A percentile compares a stretch with the other conserved stretches of the same genome.
These are phyloP conservation scores for Fraxinus quadrangulata DNA, from an alignment of 257 asterid species.

Conservation along the genomic window DNA sequence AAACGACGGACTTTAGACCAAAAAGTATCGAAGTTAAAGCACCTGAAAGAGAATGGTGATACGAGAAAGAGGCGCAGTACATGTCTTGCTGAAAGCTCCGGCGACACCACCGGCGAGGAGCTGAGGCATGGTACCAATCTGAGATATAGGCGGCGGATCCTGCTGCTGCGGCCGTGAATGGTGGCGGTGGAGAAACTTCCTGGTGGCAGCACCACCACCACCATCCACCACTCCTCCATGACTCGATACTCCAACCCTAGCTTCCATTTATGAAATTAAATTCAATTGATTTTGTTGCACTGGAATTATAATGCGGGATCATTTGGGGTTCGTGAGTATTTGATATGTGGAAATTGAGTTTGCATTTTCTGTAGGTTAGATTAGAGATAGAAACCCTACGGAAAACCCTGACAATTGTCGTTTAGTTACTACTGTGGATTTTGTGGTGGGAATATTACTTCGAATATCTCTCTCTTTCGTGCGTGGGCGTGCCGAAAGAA, in stretches of 20 bases:
- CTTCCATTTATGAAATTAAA: constrained; percentile 48
- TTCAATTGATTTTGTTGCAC: background rate
- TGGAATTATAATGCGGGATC: background rate
- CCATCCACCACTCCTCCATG: constrained; percentile 57
- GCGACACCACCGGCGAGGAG: constrained; percentile 81
- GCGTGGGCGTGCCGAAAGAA: too few relatives aligned
- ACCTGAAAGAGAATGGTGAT: constrained; percentile 86
- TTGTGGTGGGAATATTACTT: constrained; percentile 24
- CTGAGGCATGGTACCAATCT: constrained; percentile 70
- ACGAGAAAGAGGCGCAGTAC: constrained; percentile 81
- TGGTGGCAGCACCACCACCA: constrained; percentile 43
- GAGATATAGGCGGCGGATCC: constrained; percentile 47
- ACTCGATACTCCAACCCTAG: constrained; percentile 53
- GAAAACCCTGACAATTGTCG: constrained; percentile 16
- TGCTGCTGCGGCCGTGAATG: constrained; percentile 37
- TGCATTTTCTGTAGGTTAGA: background rate
- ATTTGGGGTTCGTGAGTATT: background rate
- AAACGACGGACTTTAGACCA: background rate
- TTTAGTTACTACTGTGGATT: background rate
- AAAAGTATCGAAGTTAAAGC: background rate
- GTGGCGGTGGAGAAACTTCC: constrained; percentile 48
- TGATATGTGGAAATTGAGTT: background rate
- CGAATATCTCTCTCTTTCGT: background rate
- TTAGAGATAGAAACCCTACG: too few relatives aligned
- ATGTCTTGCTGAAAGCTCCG: constrained; percentile 79